These are phyloP conservation scores for Fomes fomentarius DNA, from an alignment of 1,284 basidiomycete genomes.

Conservation along the genomic window DNA sequence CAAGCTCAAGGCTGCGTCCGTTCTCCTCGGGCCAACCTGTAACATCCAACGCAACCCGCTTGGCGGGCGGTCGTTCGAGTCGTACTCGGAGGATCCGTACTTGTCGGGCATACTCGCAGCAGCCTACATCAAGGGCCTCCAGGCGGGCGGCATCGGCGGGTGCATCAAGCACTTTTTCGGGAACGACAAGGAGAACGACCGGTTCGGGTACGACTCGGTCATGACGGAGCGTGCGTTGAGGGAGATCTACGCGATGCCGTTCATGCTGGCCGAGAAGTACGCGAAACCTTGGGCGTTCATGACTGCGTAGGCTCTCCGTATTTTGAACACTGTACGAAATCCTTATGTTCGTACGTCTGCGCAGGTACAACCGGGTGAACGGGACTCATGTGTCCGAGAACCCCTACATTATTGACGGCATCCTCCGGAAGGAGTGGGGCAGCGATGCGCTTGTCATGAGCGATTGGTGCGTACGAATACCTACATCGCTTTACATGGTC, in stretches of 20 bases:
- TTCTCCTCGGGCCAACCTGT: conserved; percentile 77
- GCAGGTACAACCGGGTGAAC: conserved; percentile 69
- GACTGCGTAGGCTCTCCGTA: conserved; percentile 56
- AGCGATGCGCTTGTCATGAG: conserved; percentile 77
- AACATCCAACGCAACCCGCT: conserved; percentile 81
- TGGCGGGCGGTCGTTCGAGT: conserved; percentile 78
- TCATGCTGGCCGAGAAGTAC: conserved; percentile 80
- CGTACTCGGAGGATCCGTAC: conserved; percentile 81
- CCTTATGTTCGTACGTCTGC: not conserved
- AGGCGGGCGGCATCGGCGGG: conserved; percentile 70
- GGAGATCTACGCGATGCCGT: conserved; percentile 76
- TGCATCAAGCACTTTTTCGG: conserved; percentile 76
- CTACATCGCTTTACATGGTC: not conserved
- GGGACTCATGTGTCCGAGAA: conserved; percentile 77
- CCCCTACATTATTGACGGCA: conserved; percentile 57
- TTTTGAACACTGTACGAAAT: not conserved
- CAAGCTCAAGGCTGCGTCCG: conserved; percentile 67
- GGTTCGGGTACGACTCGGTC: conserved; percentile 64
- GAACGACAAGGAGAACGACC: conserved; percentile 77
- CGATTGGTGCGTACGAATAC: conserved; percentile 62
- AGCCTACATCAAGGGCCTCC: conserved; percentile 75
- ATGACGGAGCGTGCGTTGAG: conserved; percentile 71
- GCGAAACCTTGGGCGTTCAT: conserved; percentile 73
- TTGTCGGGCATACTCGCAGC: conserved; percentile 72
- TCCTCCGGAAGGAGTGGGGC: conserved; percentile 79